These are phyloP conservation scores for Dioscorea zingiberensis DNA, from an alignment of 106 monocot species.

Conservation along the genomic window DNA sequence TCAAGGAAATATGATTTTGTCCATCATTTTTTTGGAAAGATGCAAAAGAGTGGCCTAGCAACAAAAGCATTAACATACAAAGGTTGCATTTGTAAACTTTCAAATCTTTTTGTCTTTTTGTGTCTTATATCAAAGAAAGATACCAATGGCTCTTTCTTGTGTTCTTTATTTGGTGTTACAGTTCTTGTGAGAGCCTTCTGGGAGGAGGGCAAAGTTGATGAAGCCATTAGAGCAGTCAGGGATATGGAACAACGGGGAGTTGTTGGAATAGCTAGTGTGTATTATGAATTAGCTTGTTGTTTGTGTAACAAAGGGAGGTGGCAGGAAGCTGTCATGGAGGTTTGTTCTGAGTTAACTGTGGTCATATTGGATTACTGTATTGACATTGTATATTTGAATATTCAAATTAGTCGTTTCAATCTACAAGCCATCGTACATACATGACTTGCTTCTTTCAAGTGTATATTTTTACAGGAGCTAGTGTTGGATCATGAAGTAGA, in stretches of 20 bases:
- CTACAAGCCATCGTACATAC: no score
- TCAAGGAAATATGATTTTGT: slow-evolving; percentile 73
- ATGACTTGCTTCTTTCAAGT: no score
- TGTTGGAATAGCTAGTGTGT: slow-evolving; percentile 71
- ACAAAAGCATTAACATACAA: slow-evolving; percentile 82
- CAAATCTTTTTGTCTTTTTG: neutral
- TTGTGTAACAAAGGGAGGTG: slow-evolving; percentile 83
- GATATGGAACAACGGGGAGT: slow-evolving; percentile 89
- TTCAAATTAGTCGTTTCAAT: no score
- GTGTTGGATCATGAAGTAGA: no score
- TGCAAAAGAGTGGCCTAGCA: slow-evolving; percentile 67
- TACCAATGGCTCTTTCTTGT: neutral
- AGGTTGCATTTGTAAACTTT: slow-evolving; percentile 27
- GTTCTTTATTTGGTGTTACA: slow-evolving; percentile 19
- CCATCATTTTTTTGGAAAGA: slow-evolving; percentile 80
- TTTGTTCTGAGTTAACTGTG: slow-evolving; percentile 1
- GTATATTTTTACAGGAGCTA: no score
- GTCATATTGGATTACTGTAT: no score
- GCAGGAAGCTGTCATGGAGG: slow-evolving; percentile 82
- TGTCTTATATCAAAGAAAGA: neutral
- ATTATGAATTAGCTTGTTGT: slow-evolving; percentile 94
- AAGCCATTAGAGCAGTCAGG: slow-evolving; percentile 65
- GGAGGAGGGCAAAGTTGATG: slow-evolving; percentile 72
- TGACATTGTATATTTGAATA: no score
- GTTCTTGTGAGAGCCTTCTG: slow-evolving; percentile 83